These are phyloP conservation scores for Calonectria multiphialidica DNA, from an alignment of 2,329 filamentous ascomycete genomes.

Conservation along the genomic window DNA sequence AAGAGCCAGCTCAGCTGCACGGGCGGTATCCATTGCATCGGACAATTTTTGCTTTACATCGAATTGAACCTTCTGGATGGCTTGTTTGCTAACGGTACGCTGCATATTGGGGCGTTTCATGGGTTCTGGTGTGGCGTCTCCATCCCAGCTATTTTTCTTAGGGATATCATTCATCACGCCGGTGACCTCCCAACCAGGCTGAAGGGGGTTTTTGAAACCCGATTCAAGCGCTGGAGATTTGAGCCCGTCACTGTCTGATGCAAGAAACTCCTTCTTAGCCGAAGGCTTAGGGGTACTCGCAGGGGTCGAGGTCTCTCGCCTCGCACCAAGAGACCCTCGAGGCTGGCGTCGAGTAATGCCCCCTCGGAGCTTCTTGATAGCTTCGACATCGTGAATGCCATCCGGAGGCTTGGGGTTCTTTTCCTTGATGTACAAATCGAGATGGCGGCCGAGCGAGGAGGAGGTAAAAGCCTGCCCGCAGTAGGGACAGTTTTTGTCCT, in stretches of 20 bases:
- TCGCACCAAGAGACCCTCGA: slow-evolving; percentile 71
- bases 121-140: slow-evolving; percentile 50
- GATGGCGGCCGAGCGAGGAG: slow-evolving; percentile 90
- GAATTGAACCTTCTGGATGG: slow-evolving; percentile 69
- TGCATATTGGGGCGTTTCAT: slow-evolving; percentile 52
- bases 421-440: slow-evolving; percentile 93
- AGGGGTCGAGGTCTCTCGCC: slow-evolving; percentile 71
- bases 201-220: slow-evolving; percentile 62
- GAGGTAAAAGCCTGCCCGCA: slow-evolving; percentile 93
- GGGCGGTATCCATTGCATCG: slow-evolving; percentile 82
- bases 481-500: slow-evolving; percentile 91
- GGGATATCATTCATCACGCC: slow-evolving; percentile 84
- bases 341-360: slow-evolving; percentile 89
- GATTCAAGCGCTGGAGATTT: slow-evolving; percentile 56
- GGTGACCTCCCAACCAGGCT: slow-evolving; percentile 79
- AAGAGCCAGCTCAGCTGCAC: slow-evolving; percentile 86
- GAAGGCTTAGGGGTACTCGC: slow-evolving; percentile 61
- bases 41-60: slow-evolving; percentile 73
- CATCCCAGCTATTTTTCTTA: slow-evolving; percentile 49
- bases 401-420: slow-evolving; percentile 92
- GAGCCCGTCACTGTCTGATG: slow-evolving; percentile 53
- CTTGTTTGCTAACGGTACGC: slow-evolving; percentile 62
- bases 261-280: slow-evolving; percentile 53
- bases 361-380: slow-evolving; percentile 85
- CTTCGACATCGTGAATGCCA: slow-evolving; percentile 90